Evolutionary conservation across 352 stramenopile species (phyloP).

Genomic region (Pythium utonaiense): DNA sequence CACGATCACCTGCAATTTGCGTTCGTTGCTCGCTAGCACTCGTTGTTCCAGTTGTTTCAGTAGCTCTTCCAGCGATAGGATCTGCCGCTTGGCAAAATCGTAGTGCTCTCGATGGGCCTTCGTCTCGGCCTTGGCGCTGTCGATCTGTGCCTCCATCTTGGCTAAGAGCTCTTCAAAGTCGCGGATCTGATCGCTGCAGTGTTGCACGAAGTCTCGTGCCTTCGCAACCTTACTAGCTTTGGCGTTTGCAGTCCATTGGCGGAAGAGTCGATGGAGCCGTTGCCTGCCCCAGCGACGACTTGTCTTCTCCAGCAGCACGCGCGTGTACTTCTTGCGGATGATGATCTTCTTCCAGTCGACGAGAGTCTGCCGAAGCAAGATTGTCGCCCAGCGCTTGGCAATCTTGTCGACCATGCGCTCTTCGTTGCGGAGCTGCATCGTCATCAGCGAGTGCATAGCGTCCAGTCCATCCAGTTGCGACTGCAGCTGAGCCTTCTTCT

Average conservation of each 20-base stretch:
- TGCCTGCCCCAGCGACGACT: constrained; percentile 52
- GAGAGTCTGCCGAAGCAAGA: constrained; percentile 55
- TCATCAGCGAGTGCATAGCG: constrained; percentile 42
- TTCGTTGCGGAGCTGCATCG: constrained; percentile 51
- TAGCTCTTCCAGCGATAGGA: constrained; percentile 54
- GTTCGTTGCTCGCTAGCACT: constrained; percentile 46
- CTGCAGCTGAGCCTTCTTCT: constrained; percentile 38
- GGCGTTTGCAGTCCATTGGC: constrained; percentile 38
- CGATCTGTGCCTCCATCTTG: constrained; percentile 49
- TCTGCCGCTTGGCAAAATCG: constrained; percentile 56
- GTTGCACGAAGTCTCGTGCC: constrained; percentile 34
- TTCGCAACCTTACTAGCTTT: constrained; percentile 35
- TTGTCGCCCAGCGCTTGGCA: constrained; percentile 40
- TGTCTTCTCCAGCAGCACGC: constrained; percentile 59
- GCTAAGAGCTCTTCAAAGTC: constrained; percentile 53
- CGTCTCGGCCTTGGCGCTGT: constrained; percentile 42
- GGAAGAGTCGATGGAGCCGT: constrained; percentile 38
- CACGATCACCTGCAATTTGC: constrained; percentile 51
- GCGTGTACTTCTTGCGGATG: constrained; percentile 67
- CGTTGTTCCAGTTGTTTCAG: constrained; percentile 44
- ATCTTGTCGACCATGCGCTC: constrained; percentile 62
- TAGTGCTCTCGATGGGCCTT: constrained; percentile 50
- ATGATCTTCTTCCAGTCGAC: constrained; percentile 74
- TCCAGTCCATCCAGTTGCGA: constrained; percentile 34
- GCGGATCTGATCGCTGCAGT: constrained; percentile 41